Evolutionary conservation across 2,329 filamentous ascomycete genomes (phyloP).

Genomic region (Trichothecium roseum): DNA sequence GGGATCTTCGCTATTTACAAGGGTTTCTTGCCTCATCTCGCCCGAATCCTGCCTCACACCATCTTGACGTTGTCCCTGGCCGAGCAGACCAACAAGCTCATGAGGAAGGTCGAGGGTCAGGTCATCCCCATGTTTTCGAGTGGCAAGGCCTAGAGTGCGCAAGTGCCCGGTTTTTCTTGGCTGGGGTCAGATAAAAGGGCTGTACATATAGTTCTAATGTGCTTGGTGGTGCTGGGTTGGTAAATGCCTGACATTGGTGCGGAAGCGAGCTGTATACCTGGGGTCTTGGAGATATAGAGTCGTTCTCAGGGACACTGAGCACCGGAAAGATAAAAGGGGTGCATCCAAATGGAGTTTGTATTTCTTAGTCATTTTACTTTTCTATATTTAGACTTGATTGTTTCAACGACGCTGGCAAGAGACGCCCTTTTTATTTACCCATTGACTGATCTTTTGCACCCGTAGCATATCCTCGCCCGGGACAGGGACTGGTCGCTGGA

Average conservation of each 20-base stretch:
- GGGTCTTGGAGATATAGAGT: background rate
- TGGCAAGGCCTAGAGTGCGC: too few species aligned
- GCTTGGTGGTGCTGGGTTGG: too few species aligned
- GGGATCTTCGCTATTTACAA: conserved; percentile 93
- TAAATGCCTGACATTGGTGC: too few species aligned
- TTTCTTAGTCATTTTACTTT: background rate
- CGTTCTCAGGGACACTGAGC: background rate
- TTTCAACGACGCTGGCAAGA: background rate
- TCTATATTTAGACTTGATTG: background rate
- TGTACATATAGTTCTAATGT: too few species aligned
- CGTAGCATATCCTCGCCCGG: conserved; percentile 52
- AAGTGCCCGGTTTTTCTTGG: too few species aligned
- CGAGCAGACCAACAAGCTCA: conserved; percentile 92
- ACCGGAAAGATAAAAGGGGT: background rate
- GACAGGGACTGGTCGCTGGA: conserved; percentile 10
- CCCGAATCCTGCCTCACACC: conserved; percentile 89
- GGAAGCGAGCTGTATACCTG: too few species aligned
- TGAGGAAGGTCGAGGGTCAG: conserved; percentile 63
- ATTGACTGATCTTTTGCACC: conserved; percentile 56
- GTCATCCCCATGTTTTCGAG: conserved; percentile 31
- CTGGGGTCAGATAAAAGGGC: too few species aligned
- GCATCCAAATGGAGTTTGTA: conserved; percentile 1
- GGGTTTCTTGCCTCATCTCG: conserved; percentile 89
- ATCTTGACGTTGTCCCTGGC: conserved; percentile 87
- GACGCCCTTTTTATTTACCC: conserved; percentile 25